Conservation (phyloP, 495 filamentous ascomycete species). For the Trypethelium eluteriae region DNA sequence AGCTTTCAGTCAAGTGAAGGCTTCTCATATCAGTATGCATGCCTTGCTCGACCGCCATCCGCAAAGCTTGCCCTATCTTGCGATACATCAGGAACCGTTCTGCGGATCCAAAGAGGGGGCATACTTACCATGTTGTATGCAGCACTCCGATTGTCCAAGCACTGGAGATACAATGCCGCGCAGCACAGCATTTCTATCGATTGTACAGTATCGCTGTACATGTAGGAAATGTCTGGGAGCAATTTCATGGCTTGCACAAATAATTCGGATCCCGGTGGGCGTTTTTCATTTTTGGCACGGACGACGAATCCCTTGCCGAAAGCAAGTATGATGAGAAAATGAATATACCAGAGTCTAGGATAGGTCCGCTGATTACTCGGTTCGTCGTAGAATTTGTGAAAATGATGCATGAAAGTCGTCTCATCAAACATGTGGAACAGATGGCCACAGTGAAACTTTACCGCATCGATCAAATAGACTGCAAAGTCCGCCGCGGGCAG, state of each 20-base stretch:
- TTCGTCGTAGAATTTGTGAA: conserved; percentile 36
- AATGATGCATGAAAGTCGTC: conserved; percentile 35
- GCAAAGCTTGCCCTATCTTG: conserved; percentile 42
- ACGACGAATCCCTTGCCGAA: conserved; percentile 42
- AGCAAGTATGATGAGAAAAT: conserved; percentile 41
- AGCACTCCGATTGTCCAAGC: conserved; percentile 35
- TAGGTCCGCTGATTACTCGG: conserved; percentile 25
- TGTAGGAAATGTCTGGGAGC: conserved; percentile 35
- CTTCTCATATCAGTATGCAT: conserved; percentile 42
- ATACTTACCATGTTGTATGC: conserved; percentile 38
- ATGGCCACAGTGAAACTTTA: conserved; percentile 41
- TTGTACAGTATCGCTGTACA: conserved; percentile 35
- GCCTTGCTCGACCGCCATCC: conserved; percentile 39
- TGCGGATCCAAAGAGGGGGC: too few species aligned
- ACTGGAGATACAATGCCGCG: conserved; percentile 39
- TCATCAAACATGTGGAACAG: conserved; percentile 44
- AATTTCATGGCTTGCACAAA: conserved; percentile 40
- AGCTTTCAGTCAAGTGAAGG: conserved; percentile 31
- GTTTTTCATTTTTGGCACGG: conserved; percentile 30
- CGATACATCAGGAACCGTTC: conserved; percentile 7
- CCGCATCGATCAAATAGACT: conserved; percentile 40
- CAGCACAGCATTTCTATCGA: conserved; percentile 42
- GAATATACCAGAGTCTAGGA: conserved; percentile 39
- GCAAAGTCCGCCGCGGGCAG: conserved; percentile 39
- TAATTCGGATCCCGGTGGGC: conserved; percentile 36